Evolutionary conservation across 257 asterid species (phyloP), one percentile per base, ranked within the genome.

Genomic region (Thymus mandschuricus): DNA sequence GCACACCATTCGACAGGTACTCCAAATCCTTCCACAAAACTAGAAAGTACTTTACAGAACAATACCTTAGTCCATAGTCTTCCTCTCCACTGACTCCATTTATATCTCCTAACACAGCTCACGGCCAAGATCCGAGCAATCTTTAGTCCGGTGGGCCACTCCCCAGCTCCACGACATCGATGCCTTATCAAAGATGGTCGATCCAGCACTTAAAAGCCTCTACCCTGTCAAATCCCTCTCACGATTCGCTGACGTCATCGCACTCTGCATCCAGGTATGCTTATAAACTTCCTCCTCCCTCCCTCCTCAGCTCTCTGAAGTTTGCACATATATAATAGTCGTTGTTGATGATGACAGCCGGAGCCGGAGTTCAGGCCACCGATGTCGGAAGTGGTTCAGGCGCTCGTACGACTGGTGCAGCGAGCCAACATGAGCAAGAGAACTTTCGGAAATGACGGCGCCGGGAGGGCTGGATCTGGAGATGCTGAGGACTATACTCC

Each of bases 361-460:
- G 98, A 94, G 88, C 97, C 99, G 1, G 99, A 94, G 87, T 94
- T 94, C 79, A 82, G 99, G 81, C 99, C 97, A 21, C 97, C 97
- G 5, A 91, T 94, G 91, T 94, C 97, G 5, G 97, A 94, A 75
- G 99, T 94, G 79, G 99, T 94, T 43, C 85, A 94, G 68, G 97
- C 96, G 34, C 83, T 94, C 88, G 97, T 92, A 43, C 89, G 97
- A 1, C 69, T 94, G 77, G 99, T 91, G 70, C 97, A 94, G 64
- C 95, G 98, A 34, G 96, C 98, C 46, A 91, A 93, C 81, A 90
- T 93, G 97, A 93, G 98, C 88, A 93, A 85, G 93, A 85, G 98
- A 70, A 93, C 98, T 0, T 80, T 91, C 27, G 97, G 96, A 62
- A 89, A 81, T 10, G 98, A 89, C 56, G 84, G 86, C 30, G 43